Evolutionary conservation across 2,329 filamentous ascomycete species (phyloP), one percentile per base, ranked within the genome.

Genomic region (Aureobasidium leucospermi): DNA sequence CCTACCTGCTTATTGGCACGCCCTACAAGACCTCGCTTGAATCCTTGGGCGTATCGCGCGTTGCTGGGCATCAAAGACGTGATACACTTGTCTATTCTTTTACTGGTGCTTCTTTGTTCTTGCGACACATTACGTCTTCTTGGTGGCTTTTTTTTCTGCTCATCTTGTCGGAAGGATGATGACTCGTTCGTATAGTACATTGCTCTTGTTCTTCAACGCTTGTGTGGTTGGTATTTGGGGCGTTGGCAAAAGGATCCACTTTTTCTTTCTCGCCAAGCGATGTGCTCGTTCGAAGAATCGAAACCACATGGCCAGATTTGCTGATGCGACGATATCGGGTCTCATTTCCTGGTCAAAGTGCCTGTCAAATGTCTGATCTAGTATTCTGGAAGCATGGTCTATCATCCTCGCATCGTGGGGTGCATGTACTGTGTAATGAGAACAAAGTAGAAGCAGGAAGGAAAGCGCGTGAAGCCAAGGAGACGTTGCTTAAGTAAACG

Each of bases 51-150:
- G 42, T 32, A 47, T 58, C 31, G 55, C 55, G 55, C 34, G 31
- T 48, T 58, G 11, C 55, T 58, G 10, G 55, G 55, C 55, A 10
- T 48, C 13, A n/a, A 58, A 58, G 55, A 58, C 55, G 55, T 58
- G 55, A 46, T 57, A 7, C 16, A 28, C 4, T 4, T 28, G 47
- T 16, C 31, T 49, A 6, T 19, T 36, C 5, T 15, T 7, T 32
- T 49, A 16, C 39, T 31, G n/a, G 23, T 15, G 7, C 11, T 32
- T 3, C n/a, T 34, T 43, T 23, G 38, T 34, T 43, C 16, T 5
- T 7, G 4, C n/a, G 10, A 45, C 23, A n/a, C n/a, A 43, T 32
- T 32, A 15, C 36, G 13, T 5, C 36, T 42, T 39, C 10, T 6
- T 28, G 5, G 36, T 29, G 11, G 23, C 23, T 23, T 23, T 23